A percentile compares a stretch with the other conserved stretches of the same genome.
phyloP scores from a whole-genome alignment of 805 yeast species.

The Wickerhamomyces chaumierensis region DNA sequence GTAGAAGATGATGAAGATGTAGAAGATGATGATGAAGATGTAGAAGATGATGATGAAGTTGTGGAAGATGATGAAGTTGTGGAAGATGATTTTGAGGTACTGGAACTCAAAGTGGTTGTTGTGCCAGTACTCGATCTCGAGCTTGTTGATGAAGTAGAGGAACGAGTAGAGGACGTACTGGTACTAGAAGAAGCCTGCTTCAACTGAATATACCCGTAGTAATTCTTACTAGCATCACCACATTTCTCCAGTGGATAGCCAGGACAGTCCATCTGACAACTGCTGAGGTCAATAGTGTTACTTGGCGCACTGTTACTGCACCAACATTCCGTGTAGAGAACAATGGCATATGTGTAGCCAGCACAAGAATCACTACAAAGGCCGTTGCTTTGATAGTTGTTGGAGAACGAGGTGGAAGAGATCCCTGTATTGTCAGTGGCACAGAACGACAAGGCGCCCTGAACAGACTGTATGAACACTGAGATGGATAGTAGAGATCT shows the following conservation, averaged over 20 bases:
- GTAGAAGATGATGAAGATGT: too few relatives aligned
- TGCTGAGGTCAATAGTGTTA: conserved; percentile 21
- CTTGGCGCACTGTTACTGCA: conserved; percentile 45
- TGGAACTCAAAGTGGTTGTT: too few relatives aligned
- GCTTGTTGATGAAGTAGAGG: neutral
- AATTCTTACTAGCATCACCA: conserved; percentile 29
- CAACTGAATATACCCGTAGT: conserved; percentile 43
- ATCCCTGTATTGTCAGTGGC: conserved; percentile 24
- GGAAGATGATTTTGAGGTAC: too few relatives aligned
- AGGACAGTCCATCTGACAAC: conserved; percentile 29
- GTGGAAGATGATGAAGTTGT: too few relatives aligned
- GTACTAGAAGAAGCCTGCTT: conserved; percentile 16
- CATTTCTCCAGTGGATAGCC: conserved; percentile 33
- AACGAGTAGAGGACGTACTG: neutral
- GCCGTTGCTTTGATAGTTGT: conserved; percentile 35
- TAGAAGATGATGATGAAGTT: too few relatives aligned
- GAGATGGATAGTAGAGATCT: too few relatives aligned
- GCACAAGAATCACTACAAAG: conserved; percentile 36
- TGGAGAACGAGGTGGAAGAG: conserved; percentile 1
- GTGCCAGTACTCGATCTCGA: neutral
- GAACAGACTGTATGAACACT: too few relatives aligned
- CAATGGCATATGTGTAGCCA: conserved; percentile 40
- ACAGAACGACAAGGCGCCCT: neutral
- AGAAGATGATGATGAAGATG: too few relatives aligned
- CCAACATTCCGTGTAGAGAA: conserved; percentile 46